Percentiles rank a stretch among this genome's conserved stretches.
These are phyloP conservation scores for Pythium phragmiticola DNA, from an alignment of 352 stramenopile species.

Conservation along the genomic window DNA sequence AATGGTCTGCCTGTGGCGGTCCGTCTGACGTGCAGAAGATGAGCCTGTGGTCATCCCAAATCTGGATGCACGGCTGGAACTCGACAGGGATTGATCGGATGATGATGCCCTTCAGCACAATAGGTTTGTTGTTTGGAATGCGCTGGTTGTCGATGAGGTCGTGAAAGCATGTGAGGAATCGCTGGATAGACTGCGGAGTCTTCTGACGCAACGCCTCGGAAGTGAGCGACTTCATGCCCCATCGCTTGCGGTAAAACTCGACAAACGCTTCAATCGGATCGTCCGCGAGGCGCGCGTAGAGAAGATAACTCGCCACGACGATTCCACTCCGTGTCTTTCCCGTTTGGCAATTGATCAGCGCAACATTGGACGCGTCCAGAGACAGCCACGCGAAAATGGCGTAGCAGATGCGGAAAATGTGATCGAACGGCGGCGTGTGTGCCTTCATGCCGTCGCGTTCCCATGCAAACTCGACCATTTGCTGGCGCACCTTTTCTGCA, in stretches of 20 bases:
- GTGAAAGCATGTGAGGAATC: conserved; percentile 71
- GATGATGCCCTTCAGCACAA: conserved; percentile 80
- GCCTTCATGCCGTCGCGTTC: conserved; percentile 81
- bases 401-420: conserved; percentile 92
- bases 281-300: conserved; percentile 76
- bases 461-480: conserved; percentile 86
- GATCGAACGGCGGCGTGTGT: conserved; percentile 75
- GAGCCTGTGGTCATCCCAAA: conserved; percentile 78
- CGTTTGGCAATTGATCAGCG: conserved; percentile 88
- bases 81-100: conserved; percentile 72
- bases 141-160: conserved; percentile 49
- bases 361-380: conserved; percentile 77
- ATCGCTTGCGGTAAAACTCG: conserved; percentile 87
- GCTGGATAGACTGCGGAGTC: conserved; percentile 74
- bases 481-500: conserved; percentile 61
- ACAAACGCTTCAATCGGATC: conserved; percentile 87
- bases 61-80: conserved; percentile 73
- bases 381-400: conserved; percentile 90
- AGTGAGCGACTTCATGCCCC: conserved; percentile 73
- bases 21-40: conserved; percentile 57
- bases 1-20: background rate
- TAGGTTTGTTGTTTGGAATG: conserved; percentile 55
- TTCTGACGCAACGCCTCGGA: conserved; percentile 56
- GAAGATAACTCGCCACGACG: conserved; percentile 91
- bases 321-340: conserved; percentile 93